Percentiles rank a stretch among this genome's conserved stretches.
Evolutionary conservation across 306 rosid species (phyloP).

Genomic region (Alnus glutinosa): DNA sequence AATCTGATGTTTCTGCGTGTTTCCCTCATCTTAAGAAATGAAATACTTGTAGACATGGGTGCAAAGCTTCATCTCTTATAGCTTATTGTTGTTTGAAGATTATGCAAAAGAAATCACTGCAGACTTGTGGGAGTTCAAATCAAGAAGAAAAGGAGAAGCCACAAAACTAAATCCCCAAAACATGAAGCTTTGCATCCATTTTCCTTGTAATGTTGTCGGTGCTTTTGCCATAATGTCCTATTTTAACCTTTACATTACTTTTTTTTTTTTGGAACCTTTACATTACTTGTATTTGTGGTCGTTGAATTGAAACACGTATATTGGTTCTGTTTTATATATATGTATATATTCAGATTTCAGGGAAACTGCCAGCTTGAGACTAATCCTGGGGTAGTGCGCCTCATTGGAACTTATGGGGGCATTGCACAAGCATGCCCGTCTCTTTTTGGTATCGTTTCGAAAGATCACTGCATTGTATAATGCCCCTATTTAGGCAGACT

Average conservation of each 20-base stretch:
- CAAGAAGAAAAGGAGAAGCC: not conserved
- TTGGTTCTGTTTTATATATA: no score
- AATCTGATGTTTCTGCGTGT: constrained; percentile 49
- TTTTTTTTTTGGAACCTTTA: not conserved
- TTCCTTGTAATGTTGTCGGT: not conserved
- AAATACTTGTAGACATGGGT: constrained; percentile 9
- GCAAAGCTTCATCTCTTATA: constrained; percentile 11
- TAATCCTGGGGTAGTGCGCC: no score
- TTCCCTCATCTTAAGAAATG: constrained; percentile 58
- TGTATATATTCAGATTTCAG: no score
- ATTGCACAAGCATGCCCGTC: no score
- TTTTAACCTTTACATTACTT: not conserved
- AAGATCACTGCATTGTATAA: no score
- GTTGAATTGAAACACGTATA: no score
- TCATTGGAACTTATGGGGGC: no score
- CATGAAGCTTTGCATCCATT: not conserved
- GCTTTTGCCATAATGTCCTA: not conserved
- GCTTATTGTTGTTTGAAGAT: not conserved
- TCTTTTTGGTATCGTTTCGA: no score
- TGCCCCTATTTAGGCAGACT: no score
- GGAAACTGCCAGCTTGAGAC: no score
- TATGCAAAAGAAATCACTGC: not conserved
- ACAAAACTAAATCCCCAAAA: not conserved
- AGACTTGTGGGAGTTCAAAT: not conserved
- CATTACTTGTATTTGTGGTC: no score